Evolutionary conservation across 306 rosid genomes (phyloP), one percentile per base, ranked within the genome.

Genomic region (Fagus sylvatica): DNA sequence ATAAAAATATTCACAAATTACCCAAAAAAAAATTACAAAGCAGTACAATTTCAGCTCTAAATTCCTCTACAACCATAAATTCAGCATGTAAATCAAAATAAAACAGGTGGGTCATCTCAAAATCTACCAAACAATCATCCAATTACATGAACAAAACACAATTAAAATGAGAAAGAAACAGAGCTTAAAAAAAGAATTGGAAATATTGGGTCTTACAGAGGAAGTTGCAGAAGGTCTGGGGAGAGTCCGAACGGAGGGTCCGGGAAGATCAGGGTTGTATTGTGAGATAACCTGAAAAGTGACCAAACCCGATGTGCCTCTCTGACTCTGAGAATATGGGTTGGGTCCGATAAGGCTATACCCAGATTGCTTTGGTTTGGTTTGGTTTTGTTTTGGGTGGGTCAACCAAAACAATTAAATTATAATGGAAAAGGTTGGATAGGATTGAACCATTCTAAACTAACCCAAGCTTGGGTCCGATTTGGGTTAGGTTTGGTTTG

Each of bases 171-270:
- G 37, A 69, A 51, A 54, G 8, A 73, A 28, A n/a, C 49, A 7
- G 0, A 49, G 33, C 3, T 37, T 57, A 32, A 71, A 5, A 46
- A 19, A 1, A 71, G 1, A 13, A 74, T 49, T 2, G 51, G 51
- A 46, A 9, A 46, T 22, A 46, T 42, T n/a, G 71, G 74, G 69
- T 36, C 84, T 82, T 83, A 85, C 85, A 36, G 69, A 51, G n/a
- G 61, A 40, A 16, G 74, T 30, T 11, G 19, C 30, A 49, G 75
- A 57, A 53, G 71, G 72, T 56, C 39, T 10, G 51, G 74, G 74
- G 69, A 40, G 53, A 64, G 78, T 59, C 89, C 86, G 88, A 85
- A 77, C 87, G 80, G 93, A 79, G 43, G 74, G 59, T 81, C 87
- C 87, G 88, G 77, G 5, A 40, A 67, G 34, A 37, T 74, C 73